These are phyloP conservation scores for Blastobotrys buckinghamii DNA, from an alignment of 1,139 yeast genomes.

Conservation along the genomic window DNA sequence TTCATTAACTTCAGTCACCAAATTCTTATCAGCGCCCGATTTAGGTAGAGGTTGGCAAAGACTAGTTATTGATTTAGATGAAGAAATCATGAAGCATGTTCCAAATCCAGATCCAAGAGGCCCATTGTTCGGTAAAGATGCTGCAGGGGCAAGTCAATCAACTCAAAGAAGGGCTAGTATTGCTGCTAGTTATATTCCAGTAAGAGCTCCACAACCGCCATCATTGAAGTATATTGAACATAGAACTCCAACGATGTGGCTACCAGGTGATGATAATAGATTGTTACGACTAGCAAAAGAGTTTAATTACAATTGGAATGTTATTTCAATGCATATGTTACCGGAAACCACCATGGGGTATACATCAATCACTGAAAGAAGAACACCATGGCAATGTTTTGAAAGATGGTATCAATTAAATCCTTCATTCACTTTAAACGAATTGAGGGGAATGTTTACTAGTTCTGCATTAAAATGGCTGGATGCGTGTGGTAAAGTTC, in stretches of 20 bases:
- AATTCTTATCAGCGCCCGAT: constrained; percentile 31
- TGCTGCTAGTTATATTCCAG: constrained; percentile 5
- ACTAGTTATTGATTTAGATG: constrained; percentile 25
- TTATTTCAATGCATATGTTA: constrained; percentile 75
- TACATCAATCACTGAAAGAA: constrained; percentile 81
- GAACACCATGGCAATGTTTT: constrained; percentile 99
- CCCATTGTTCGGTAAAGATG: constrained; percentile 16
- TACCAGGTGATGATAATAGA: constrained; percentile 84
- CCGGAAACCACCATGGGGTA: constrained; percentile 61
- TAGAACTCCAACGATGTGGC: constrained; percentile 91
- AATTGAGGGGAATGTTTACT: constrained; percentile 83
- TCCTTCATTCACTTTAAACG: constrained; percentile 77
- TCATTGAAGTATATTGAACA: constrained; percentile 67
- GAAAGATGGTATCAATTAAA: constrained; percentile 91
- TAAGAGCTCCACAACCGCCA: constrained; percentile 80
- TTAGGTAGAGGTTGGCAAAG: constrained; percentile 30
- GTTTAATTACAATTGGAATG: constrained; percentile 88
- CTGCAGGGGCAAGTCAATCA: background rate
- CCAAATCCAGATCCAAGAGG: constrained; percentile 11
- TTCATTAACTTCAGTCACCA: constrained; percentile 31
- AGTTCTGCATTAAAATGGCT: constrained; percentile 85
- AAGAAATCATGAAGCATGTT: constrained; percentile 2
- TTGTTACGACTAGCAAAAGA: constrained; percentile 79
- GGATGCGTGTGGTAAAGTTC: constrained; percentile 84
- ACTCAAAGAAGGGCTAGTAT: constrained; percentile 21